Conservation (phyloP, 805 yeast genomes). For the Ogataea sp. region DNA sequence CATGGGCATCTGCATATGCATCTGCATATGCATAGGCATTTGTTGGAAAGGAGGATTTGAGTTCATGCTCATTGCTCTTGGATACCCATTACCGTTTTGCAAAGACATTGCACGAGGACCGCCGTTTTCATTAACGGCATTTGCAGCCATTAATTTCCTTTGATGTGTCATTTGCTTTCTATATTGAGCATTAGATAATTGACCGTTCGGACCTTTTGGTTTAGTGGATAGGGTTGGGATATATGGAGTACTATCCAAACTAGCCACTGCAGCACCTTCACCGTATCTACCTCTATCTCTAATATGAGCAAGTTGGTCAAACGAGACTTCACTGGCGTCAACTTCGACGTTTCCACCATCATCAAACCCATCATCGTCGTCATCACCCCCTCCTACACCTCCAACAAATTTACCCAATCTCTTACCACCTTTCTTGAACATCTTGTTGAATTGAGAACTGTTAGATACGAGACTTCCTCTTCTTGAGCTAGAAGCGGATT, state of each 20-base stretch:
- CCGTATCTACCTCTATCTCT: constrained; percentile 65
- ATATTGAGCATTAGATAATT: constrained; percentile 48
- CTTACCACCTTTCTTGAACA: constrained; percentile 32
- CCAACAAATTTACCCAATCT: constrained; percentile 17
- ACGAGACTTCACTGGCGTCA: constrained; percentile 36
- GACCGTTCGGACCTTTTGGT: constrained; percentile 19
- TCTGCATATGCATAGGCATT: too few species aligned
- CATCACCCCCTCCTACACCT: constrained; percentile 18
- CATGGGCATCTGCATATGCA: too few species aligned
- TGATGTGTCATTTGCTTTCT: constrained; percentile 63
- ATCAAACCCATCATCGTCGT: constrained; percentile 16
- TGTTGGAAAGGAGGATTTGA: constrained; percentile 8
- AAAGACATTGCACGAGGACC: constrained; percentile 30
- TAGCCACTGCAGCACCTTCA: constrained; percentile 22
- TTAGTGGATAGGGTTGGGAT: constrained; percentile 56
- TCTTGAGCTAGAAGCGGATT: constrained; percentile 11
- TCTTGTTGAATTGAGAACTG: constrained; percentile 26
- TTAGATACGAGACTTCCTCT: constrained; percentile 18
- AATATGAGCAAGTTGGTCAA: constrained; percentile 55
- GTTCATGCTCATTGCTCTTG: constrained; percentile 21
- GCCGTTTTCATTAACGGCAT: background rate
- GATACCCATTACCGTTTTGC: constrained; percentile 11
- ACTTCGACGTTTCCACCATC: constrained; percentile 18
- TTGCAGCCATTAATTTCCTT: constrained; percentile 43
- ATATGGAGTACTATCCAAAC: constrained; percentile 58